These are phyloP conservation scores for Viola pubescens DNA, from an alignment of 441 rosid genomes.

Conservation along the genomic window DNA sequence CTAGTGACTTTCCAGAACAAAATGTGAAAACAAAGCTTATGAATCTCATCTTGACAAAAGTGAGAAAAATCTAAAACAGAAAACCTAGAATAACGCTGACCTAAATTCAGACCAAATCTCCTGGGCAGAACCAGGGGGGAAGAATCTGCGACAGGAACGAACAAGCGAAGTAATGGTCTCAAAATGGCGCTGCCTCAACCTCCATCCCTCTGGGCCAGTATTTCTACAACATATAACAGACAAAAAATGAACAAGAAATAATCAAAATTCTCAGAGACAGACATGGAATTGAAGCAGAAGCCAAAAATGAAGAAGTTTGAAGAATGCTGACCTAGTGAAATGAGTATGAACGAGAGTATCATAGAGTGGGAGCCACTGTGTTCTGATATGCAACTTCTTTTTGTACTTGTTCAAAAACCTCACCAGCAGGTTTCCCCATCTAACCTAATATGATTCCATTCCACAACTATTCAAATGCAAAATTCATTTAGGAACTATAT, in stretches of 20 bases:
- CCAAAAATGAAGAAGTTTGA: neutral
- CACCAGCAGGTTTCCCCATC: conserved; percentile 90
- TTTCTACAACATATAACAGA: conserved; percentile 41
- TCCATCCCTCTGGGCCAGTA: conserved; percentile 99
- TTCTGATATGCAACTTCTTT: conserved; percentile 65
- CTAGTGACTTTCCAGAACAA: too few species aligned
- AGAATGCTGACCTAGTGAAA: conserved; percentile 62
- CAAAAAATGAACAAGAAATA: neutral
- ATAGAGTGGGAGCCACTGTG: conserved; percentile 90
- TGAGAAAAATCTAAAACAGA: conserved; percentile 10
- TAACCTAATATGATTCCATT: conserved; percentile 44
- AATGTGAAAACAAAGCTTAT: neutral
- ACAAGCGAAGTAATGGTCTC: conserved; percentile 81
- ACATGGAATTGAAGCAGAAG: neutral
- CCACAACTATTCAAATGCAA: conserved; percentile 14
- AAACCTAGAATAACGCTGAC: conserved; percentile 29
- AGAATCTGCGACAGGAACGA: conserved; percentile 82
- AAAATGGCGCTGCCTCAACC: conserved; percentile 92
- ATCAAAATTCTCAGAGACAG: neutral
- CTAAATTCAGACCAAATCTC: conserved; percentile 98
- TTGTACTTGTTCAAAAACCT: conserved; percentile 72
- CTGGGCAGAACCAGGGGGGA: conserved; percentile 78
- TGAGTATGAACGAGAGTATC: conserved; percentile 82
- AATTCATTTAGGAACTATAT: neutral
- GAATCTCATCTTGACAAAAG: conserved; percentile 5